phyloP scores from a whole-genome alignment of 371 early-diverging fungal genomes.

The Mucor saturninus region DNA sequence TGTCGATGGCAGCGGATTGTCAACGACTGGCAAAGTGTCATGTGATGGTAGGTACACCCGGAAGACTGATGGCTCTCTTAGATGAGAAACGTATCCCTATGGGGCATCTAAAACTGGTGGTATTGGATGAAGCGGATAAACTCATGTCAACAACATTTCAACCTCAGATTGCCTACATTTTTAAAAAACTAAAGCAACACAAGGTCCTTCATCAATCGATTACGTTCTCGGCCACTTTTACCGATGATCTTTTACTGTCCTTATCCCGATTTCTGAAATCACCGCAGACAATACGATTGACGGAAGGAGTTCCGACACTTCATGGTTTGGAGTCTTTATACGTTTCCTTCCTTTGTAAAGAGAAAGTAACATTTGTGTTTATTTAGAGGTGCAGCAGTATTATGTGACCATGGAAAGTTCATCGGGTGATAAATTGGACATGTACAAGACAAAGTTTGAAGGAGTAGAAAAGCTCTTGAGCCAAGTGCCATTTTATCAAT shows the following conservation, averaged over 20 bases:
- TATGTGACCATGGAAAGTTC: conserved; percentile 33
- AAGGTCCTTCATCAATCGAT: conserved; percentile 54
- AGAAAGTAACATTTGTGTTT: background rate
- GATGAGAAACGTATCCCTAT: conserved; percentile 65
- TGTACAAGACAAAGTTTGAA: conserved; percentile 61
- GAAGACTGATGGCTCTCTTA: conserved; percentile 84
- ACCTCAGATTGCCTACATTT: conserved; percentile 42
- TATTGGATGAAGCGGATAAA: conserved; percentile 97
- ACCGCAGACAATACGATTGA: conserved; percentile 61
- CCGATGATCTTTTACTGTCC: conserved; percentile 47
- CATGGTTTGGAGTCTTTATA: conserved; percentile 60
- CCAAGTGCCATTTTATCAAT: conserved; percentile 66
- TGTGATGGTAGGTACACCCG: conserved; percentile 93
- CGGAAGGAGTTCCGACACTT: conserved; percentile 60
- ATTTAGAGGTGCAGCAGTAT: conserved; percentile 64
- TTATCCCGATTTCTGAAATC: conserved; percentile 48
- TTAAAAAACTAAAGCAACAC: conserved; percentile 25
- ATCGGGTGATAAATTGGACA: conserved; percentile 12
- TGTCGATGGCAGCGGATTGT: conserved; percentile 71
- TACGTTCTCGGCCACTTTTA: conserved; percentile 70
- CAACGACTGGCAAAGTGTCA: conserved; percentile 68
- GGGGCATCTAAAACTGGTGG: conserved; percentile 75
- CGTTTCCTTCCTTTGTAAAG: no score
- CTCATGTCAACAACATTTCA: conserved; percentile 66
- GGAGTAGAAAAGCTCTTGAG: conserved; percentile 52